Conservation (phyloP, 345 rosid species). For the Pistacia vera region DNA sequence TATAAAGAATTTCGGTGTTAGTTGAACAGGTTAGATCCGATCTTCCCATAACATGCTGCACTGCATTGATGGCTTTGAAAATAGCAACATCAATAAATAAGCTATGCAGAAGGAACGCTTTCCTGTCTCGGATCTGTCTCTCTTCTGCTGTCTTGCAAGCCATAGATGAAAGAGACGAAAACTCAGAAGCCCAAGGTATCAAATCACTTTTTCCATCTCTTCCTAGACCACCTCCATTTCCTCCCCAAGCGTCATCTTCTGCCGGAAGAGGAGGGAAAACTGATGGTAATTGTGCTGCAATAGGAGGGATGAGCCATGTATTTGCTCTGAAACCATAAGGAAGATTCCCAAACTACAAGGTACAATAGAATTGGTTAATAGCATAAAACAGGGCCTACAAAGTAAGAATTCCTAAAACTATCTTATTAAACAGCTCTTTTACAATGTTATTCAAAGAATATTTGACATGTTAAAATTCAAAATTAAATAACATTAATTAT, state of each 20-base stretch:
- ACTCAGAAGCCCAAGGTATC: constrained; percentile 86
- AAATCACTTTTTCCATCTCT: constrained; percentile 74
- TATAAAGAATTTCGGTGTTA: constrained; percentile 39
- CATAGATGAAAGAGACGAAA: constrained; percentile 77
- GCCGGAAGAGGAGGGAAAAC: constrained; percentile 72
- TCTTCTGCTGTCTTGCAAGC: constrained; percentile 91
- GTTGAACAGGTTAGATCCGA: constrained; percentile 32
- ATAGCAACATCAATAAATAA: constrained; percentile 86
- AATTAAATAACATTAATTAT: neutral
- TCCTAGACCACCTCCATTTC: constrained; percentile 94
- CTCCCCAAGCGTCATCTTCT: constrained; percentile 95
- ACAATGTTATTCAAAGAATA: constrained; percentile 17
- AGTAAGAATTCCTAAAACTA: neutral
- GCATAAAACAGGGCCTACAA: neutral
- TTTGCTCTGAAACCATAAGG: constrained; percentile 98
- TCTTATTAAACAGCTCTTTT: constrained; percentile 3
- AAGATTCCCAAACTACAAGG: constrained; percentile 91
- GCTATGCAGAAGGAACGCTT: constrained; percentile 94
- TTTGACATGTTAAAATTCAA: constrained; percentile 1
- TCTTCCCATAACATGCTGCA: constrained; percentile 57
- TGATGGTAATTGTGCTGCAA: constrained; percentile 73
- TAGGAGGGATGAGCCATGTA: constrained; percentile 93
- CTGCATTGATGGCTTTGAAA: constrained; percentile 79
- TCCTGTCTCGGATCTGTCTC: constrained; percentile 93
- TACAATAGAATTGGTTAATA: constrained; percentile 4